Percentiles rank a stretch among this genome's conserved stretches.
phyloP scores from a whole-genome alignment of 176 grass and related monocot genomes.

The Aegilops umbellulata region DNA sequence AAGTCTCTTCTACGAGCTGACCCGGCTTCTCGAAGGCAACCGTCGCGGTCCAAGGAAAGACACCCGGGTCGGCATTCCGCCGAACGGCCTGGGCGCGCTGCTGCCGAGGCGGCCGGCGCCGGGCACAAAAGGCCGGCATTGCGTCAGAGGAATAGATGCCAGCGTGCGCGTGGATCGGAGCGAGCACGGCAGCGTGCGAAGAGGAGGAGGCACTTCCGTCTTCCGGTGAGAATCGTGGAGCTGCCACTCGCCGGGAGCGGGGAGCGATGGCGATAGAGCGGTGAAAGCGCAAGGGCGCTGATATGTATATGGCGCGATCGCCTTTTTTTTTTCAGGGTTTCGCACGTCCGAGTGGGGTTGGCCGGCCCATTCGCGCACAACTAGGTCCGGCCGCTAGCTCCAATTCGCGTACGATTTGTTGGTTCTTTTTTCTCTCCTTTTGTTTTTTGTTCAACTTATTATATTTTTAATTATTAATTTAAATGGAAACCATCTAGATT shows the following conservation, averaged over 20 bases:
- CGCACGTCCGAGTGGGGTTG: no score
- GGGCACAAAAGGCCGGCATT: neutral
- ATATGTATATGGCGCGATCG: no score
- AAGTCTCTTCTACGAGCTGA: no score
- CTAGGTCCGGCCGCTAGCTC: no score
- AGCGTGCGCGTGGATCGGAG: neutral
- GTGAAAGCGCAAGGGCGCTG: no score
- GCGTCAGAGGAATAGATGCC: neutral
- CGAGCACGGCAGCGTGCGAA: neutral
- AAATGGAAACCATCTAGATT: no score
- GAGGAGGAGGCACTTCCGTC: neutral
- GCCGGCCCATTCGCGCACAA: no score
- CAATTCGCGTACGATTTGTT: no score
- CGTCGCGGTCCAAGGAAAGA: neutral
- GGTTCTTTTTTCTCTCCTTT: no score
- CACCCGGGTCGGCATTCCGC: conserved; percentile 7
- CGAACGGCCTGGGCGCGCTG: conserved; percentile 1
- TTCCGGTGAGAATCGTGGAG: neutral
- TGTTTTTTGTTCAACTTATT: no score
- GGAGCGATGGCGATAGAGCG: neutral
- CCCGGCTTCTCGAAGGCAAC: neutral
- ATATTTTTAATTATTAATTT: no score
- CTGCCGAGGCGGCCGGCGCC: neutral
- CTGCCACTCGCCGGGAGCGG: neutral
- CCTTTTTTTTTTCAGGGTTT: no score